These are phyloP conservation scores for Cronartium quercuum DNA, from an alignment of 1,284 basidiomycete species.

Conservation along the genomic window DNA sequence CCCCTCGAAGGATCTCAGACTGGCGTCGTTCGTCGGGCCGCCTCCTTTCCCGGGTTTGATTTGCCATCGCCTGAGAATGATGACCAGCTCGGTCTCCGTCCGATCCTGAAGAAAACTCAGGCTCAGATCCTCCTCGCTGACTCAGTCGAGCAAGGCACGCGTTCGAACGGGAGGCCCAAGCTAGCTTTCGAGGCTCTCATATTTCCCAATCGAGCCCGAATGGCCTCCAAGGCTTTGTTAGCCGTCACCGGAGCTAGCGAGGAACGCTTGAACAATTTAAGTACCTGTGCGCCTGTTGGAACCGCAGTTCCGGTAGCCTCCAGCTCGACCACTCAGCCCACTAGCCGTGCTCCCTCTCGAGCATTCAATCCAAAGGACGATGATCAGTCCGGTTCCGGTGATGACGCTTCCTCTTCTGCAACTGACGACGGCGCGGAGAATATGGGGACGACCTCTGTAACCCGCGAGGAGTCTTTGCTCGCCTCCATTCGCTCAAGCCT, in stretches of 20 bases:
- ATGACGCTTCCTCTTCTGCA: background rate
- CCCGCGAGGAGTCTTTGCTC: constrained; percentile 2
- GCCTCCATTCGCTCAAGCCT: constrained; percentile 9
- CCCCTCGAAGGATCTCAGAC: background rate
- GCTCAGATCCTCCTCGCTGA: constrained; percentile 13
- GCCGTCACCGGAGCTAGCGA: background rate
- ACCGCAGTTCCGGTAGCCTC: background rate
- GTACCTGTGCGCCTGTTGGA: background rate
- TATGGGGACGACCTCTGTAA: background rate
- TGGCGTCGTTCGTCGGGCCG: background rate
- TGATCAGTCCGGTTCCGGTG: background rate
- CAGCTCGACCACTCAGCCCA: background rate
- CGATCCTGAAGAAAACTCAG: constrained; percentile 24
- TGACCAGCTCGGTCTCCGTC: constrained; percentile 7
- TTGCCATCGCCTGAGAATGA: background rate
- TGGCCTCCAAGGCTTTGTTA: constrained; percentile 1
- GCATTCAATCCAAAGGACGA: background rate
- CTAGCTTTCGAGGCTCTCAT: constrained; percentile 18
- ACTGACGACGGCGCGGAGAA: background rate
- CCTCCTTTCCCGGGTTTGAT: constrained; percentile 10
- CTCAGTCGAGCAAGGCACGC: constrained; percentile 26
- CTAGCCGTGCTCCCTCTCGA: background rate
- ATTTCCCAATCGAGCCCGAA: background rate
- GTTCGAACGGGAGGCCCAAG: constrained; percentile 16
- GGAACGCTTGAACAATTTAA: background rate